Conservation (phyloP, 495 filamentous ascomycete genomes). For the Talaromyces liani region DNA sequence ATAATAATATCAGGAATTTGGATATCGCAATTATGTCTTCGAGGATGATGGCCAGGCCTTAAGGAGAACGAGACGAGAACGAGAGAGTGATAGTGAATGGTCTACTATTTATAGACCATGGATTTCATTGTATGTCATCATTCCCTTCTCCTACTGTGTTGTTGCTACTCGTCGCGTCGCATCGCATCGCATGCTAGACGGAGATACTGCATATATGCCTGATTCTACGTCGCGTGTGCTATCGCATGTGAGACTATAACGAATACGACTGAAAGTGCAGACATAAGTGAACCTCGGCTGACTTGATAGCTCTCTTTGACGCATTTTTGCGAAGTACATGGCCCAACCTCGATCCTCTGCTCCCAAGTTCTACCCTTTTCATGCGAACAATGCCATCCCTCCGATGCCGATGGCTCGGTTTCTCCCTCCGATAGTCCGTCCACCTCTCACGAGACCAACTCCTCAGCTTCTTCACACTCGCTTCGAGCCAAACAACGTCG, state of each 20-base stretch:
- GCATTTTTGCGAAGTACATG: slow-evolving; percentile 95
- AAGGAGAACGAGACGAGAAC: slow-evolving; percentile 7
- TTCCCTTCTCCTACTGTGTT: slow-evolving; percentile 6
- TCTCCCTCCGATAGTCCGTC: slow-evolving; percentile 26
- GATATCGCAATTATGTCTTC: not conserved
- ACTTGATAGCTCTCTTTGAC: slow-evolving; percentile 73
- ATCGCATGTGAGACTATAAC: not conserved
- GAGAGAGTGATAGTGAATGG: slow-evolving; percentile 12
- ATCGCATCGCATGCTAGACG: not conserved
- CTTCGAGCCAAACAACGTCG: slow-evolving; percentile 13
- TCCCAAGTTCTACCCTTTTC: slow-evolving; percentile 78
- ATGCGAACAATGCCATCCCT: slow-evolving; percentile 62
- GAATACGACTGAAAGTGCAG: not conserved
- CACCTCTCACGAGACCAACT: slow-evolving; percentile 22
- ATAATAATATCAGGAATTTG: not conserved
- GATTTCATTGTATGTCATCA: slow-evolving; percentile 41
- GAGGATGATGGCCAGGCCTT: slow-evolving; percentile 2
- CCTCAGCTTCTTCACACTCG: slow-evolving; percentile 3
- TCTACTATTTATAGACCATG: slow-evolving; percentile 24
- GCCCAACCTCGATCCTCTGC: slow-evolving; percentile 90
- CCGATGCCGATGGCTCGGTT: slow-evolving; percentile 17
- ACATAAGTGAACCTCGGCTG: not conserved
- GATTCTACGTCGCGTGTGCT: not conserved
- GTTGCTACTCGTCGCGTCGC: not conserved
- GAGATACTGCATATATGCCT: not conserved